Conservation (phyloP, 2,329 filamentous ascomycete species). For the Fusarium sp. region DNA sequence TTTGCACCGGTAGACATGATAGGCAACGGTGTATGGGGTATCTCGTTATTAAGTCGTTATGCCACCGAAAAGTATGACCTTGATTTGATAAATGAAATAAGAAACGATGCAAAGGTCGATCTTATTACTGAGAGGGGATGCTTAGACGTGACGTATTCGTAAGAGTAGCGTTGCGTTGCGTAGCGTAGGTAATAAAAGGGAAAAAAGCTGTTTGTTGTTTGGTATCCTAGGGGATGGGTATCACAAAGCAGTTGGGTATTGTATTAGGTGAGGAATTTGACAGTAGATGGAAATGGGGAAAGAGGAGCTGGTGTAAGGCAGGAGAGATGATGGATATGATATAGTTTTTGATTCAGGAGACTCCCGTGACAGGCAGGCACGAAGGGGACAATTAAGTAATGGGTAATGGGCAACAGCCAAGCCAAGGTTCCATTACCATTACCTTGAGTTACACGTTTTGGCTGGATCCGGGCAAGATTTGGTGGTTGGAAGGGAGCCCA, state of each 20-base stretch:
- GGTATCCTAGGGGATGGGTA: conserved; percentile 45
- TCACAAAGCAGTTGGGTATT: conserved; percentile 44
- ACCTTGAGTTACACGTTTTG: conserved; percentile 25
- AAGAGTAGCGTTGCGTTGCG: neutral
- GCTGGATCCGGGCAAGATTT: conserved; percentile 38
- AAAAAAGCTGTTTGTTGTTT: conserved; percentile 36
- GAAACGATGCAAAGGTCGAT: conserved; percentile 14
- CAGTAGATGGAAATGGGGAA: conserved; percentile 26
- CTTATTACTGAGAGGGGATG: conserved; percentile 14
- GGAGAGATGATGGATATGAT: conserved; percentile 43
- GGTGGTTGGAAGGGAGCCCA: conserved; percentile 23
- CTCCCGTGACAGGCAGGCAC: conserved; percentile 34
- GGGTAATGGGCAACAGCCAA: conserved; percentile 3
- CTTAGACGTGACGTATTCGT: conserved; percentile 7
- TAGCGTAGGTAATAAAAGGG: conserved; percentile 19
- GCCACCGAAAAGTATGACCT: conserved; percentile 10
- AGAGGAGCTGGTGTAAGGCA: neutral
- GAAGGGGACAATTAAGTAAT: conserved; percentile 12
- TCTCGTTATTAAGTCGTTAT: conserved; percentile 33
- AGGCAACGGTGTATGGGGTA: conserved; percentile 28
- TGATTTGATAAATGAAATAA: conserved; percentile 6
- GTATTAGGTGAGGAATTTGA: conserved; percentile 36
- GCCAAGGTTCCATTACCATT: conserved; percentile 18
- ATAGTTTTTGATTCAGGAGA: conserved; percentile 35
- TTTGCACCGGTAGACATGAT: conserved; percentile 54